These are phyloP conservation scores for Dendrobium catenatum DNA, from an alignment of 106 monocot genomes.

Conservation along the genomic window DNA sequence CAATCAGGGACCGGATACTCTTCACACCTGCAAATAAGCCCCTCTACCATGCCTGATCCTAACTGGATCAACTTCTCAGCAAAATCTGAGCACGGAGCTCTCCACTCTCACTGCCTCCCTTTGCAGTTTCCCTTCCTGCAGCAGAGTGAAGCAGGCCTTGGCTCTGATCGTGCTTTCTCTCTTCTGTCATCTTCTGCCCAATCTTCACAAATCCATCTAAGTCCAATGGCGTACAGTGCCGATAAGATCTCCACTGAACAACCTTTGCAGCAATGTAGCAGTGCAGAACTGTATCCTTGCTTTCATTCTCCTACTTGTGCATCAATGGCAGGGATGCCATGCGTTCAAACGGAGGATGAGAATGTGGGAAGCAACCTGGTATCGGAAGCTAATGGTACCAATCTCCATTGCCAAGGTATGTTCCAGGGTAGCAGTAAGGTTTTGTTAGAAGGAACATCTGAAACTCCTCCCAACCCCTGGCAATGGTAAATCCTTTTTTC, in stretches of 20 bases:
- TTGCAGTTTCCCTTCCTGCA: neutral
- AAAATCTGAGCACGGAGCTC: neutral
- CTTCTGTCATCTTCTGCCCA: conserved; percentile 6
- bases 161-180: neutral
- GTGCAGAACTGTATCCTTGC: neutral
- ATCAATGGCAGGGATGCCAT: neutral
- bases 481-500: neutral
- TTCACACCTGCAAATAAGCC: neutral
- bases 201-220: neutral
- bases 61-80: neutral
- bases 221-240: neutral
- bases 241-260: neutral
- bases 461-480: neutral
- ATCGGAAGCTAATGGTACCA: neutral
- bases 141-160: neutral
- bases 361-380: neutral
- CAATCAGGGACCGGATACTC: neutral
- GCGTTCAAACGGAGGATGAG: neutral
- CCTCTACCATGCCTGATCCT: neutral
- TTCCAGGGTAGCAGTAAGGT: neutral
- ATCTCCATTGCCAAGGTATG: neutral
- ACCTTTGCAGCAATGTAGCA: neutral
- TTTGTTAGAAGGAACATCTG: neutral
- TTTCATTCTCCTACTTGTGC: neutral
- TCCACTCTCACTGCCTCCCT: neutral